These are phyloP conservation scores for Aspergillus persii DNA, from an alignment of 2,329 filamentous ascomycete species.

Conservation along the genomic window DNA sequence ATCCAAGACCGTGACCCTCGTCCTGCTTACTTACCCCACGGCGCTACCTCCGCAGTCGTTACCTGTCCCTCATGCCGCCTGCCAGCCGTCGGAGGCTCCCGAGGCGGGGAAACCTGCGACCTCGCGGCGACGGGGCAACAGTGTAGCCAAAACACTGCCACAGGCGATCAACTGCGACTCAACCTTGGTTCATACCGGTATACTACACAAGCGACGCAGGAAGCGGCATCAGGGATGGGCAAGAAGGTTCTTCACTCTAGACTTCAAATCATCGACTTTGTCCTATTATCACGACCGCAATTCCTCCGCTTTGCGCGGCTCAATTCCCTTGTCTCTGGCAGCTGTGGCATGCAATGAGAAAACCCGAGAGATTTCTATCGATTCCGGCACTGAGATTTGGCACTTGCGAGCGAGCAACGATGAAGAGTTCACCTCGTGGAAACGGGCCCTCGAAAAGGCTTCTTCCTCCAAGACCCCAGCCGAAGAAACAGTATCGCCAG, in stretches of 20 bases:
- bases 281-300: conserved; percentile 96
- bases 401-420: conserved; percentile 80
- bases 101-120: conserved; percentile 46
- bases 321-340: conserved; percentile 86
- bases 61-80: conserved; percentile 44
- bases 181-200: conserved; percentile 72
- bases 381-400: conserved; percentile 96
- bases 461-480: conserved; percentile 63
- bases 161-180: conserved; percentile 26
- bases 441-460: conserved; percentile 76
- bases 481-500: conserved; percentile 29
- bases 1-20: conserved; percentile 92
- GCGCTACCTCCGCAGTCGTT: conserved; percentile 51
- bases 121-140: conserved; percentile 29
- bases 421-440: conserved; percentile 87
- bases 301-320: conserved; percentile 85
- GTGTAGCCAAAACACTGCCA: conserved; percentile 21
- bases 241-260: conserved; percentile 89
- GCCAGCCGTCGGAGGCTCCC: conserved; percentile 46
- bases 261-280: conserved; percentile 88
- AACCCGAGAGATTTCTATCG: conserved; percentile 88
- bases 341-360: conserved; percentile 87
- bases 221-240: conserved; percentile 95
- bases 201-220: conserved; percentile 82
- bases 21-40: conserved; percentile 89